These are phyloP conservation scores for Beauveria scarabaeidicola DNA, from an alignment of 2,329 filamentous ascomycete genomes.

Conservation along the genomic window DNA sequence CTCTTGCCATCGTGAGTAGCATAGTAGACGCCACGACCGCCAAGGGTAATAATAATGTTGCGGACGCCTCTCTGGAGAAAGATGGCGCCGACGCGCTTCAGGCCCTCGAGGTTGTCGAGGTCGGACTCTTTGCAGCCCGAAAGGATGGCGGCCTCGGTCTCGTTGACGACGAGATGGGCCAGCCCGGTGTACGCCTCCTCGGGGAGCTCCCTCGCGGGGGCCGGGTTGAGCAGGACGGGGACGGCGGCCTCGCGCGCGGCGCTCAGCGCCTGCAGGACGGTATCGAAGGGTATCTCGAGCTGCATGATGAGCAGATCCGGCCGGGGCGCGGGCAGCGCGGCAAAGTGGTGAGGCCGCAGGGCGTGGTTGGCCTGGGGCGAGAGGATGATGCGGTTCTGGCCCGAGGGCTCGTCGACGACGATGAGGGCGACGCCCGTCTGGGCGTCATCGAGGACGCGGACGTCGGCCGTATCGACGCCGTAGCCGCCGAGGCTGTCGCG, in stretches of 20 bases:
- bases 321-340: conserved; percentile 23
- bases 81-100: conserved; percentile 39
- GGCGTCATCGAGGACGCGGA: conserved; percentile 34
- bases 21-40: conserved; percentile 68
- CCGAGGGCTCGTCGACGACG: conserved; percentile 62
- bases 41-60: conserved; percentile 78
- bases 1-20: conserved; percentile 34
- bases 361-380: conserved; percentile 62
- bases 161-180: conserved; percentile 78
- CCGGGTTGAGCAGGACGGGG: conserved; percentile 75
- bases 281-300: conserved; percentile 64
- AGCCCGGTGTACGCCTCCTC: conserved; percentile 57
- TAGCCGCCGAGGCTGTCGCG: conserved; percentile 47
- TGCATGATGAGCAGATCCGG: conserved; percentile 66
- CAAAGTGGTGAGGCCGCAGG: conserved; percentile 29
- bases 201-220: conserved; percentile 64
- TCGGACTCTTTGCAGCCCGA: conserved; percentile 44
- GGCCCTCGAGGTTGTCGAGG: conserved; percentile 37
- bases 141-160: conserved; percentile 76
- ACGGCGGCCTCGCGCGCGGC: conserved; percentile 40
- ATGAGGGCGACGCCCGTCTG: conserved; percentile 68
- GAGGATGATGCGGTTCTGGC: conserved; percentile 70
- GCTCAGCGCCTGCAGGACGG: conserved; percentile 52
- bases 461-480: conserved; percentile 51
- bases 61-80: conserved; percentile 64